These are phyloP conservation scores for Neurospora sp. DNA, from an alignment of 2,329 filamentous ascomycete genomes.

Conservation along the genomic window DNA sequence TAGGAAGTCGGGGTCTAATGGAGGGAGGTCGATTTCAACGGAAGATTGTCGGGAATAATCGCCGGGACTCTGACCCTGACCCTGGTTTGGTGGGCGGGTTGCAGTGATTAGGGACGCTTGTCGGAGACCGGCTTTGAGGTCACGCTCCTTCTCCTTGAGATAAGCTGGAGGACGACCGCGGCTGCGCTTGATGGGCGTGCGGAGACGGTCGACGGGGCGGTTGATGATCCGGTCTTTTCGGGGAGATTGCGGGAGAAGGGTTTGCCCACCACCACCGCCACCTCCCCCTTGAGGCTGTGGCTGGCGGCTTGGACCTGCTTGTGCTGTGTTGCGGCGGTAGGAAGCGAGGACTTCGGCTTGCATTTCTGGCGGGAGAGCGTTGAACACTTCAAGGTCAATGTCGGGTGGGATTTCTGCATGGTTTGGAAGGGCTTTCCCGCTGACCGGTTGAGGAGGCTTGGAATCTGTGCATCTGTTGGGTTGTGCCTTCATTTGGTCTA, in stretches of 20 bases:
- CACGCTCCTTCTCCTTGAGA: slow-evolving; percentile 30
- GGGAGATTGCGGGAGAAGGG: slow-evolving; percentile 39
- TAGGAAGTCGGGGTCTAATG: slow-evolving; percentile 64
- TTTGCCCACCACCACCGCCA: slow-evolving; percentile 21
- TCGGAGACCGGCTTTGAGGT: slow-evolving; percentile 38
- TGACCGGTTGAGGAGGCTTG: not conserved
- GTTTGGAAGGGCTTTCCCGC: not conserved
- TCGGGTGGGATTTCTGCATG: slow-evolving; percentile 52
- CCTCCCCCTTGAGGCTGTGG: not conserved
- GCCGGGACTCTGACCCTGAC: not conserved
- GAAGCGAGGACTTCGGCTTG: slow-evolving; percentile 72
- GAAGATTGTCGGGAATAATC: not conserved
- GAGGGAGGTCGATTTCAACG: slow-evolving; percentile 10
- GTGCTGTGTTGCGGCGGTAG: slow-evolving; percentile 38
- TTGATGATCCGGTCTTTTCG: slow-evolving; percentile 45
- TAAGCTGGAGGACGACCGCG: not conserved
- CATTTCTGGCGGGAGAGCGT: slow-evolving; percentile 75
- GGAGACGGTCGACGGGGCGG: slow-evolving; percentile 35
- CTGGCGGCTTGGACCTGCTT: not conserved
- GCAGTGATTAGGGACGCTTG: not conserved
- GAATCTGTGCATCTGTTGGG: slow-evolving; percentile 21
- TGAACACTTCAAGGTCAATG: slow-evolving; percentile 75
- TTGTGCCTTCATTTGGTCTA: slow-evolving; percentile 26
- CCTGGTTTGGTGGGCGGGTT: not conserved
- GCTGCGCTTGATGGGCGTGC: slow-evolving; percentile 58